Evolutionary conservation across 352 stramenopile species (phyloP).

Genomic region (Globisporangium perplexum): DNA sequence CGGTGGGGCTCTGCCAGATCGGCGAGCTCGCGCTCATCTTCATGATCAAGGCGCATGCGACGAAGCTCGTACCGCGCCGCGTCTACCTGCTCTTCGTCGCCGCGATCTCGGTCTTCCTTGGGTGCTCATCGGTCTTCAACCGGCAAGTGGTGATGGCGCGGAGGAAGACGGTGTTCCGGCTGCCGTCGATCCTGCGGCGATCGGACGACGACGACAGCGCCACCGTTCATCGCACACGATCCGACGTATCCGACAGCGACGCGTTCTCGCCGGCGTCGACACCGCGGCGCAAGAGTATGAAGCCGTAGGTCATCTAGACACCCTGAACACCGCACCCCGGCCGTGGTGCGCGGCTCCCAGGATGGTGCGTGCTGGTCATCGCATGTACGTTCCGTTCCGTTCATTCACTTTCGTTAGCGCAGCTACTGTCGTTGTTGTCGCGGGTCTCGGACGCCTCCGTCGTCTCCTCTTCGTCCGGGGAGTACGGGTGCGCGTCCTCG

Average conservation of each 20-base stretch:
- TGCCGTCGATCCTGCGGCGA: constrained; percentile 34
- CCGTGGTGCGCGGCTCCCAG: too few species aligned
- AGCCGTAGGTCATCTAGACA: constrained; percentile 10
- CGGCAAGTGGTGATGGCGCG: constrained; percentile 59
- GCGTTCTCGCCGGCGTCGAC: constrained; percentile 20
- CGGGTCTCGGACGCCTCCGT: background rate
- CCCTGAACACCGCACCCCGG: too few species aligned
- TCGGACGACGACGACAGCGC: constrained; percentile 12
- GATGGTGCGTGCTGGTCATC: too few species aligned
- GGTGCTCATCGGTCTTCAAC: constrained; percentile 77
- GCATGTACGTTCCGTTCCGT: too few species aligned
- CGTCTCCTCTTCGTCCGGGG: background rate
- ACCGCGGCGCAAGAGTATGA: constrained; percentile 22
- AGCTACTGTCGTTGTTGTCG: constrained; percentile 1
- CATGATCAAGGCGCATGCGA: constrained; percentile 87
- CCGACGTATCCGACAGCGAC: constrained; percentile 16
- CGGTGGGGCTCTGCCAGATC: constrained; percentile 75
- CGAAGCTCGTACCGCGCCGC: constrained; percentile 72
- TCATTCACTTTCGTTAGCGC: constrained; percentile 13
- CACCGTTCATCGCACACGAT: background rate
- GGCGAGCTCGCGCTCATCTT: constrained; percentile 85
- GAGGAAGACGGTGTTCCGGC: constrained; percentile 47
- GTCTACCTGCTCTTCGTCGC: constrained; percentile 82
- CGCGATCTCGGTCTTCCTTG: constrained; percentile 76
- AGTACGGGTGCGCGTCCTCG: constrained; percentile 11